A percentile compares a stretch with the other conserved stretches of the same genome.
These are phyloP conservation scores for Vickermania spadyakhi DNA, from an alignment of 208 protist genomes.

Conservation along the genomic window DNA sequence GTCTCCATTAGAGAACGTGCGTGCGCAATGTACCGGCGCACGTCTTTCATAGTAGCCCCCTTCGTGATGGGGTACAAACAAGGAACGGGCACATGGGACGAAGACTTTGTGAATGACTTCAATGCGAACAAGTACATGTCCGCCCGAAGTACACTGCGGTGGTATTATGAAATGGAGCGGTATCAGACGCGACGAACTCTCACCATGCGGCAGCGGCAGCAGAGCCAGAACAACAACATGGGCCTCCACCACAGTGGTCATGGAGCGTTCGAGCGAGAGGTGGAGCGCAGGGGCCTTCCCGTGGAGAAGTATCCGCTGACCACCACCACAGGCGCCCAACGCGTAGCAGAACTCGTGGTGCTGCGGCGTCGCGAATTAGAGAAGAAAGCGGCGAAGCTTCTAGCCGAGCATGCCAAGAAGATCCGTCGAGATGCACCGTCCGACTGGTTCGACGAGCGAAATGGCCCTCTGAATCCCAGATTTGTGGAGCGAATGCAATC, in stretches of 20 bases:
- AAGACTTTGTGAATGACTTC: constrained; percentile 89
- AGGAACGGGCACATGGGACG: constrained; percentile 81
- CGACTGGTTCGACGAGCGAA: constrained; percentile 73
- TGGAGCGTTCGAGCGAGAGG: constrained; percentile 81
- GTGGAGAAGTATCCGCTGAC: constrained; percentile 84
- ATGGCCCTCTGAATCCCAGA: constrained; percentile 75
- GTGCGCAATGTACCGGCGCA: constrained; percentile 23
- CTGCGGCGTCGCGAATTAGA: constrained; percentile 71
- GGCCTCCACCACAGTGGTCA: constrained; percentile 79
- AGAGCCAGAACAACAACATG: constrained; percentile 83
- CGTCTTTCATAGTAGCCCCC: constrained; percentile 18
- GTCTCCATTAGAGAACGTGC: too few relatives aligned
- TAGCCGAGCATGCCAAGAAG: constrained; percentile 28
- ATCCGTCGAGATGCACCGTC: constrained; percentile 33
- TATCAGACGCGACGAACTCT: constrained; percentile 57
- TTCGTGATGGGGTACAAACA: constrained; percentile 87
- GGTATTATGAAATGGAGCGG: constrained; percentile 84
- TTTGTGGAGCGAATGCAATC: constrained; percentile 68
- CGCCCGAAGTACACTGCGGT: constrained; percentile 65
- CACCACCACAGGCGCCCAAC: constrained; percentile 64
- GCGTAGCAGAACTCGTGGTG: constrained; percentile 80
- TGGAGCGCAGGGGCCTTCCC: constrained; percentile 63
- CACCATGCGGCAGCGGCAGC: constrained; percentile 41
- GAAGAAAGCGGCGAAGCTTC: constrained; percentile 28
- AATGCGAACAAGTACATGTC: constrained; percentile 66